A percentile compares a stretch with the other conserved stretches of the same genome.
phyloP scores from a whole-genome alignment of 208 protist species.

The Trypanosoma rangeli region DNA sequence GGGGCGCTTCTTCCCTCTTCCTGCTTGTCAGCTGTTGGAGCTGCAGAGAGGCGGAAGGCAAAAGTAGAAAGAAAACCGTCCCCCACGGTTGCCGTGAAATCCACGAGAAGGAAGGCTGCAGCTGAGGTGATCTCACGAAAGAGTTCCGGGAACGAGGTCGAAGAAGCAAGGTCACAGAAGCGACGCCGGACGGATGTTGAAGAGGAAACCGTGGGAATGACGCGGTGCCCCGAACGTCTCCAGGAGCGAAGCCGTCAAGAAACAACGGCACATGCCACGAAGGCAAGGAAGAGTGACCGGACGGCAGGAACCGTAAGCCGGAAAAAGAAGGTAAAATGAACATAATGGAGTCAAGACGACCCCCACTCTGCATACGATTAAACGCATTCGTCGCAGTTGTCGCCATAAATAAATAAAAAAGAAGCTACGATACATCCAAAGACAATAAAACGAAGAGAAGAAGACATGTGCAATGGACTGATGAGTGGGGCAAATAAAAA shows the following conservation, averaged over 20 bases:
- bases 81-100: neutral
- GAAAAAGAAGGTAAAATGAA: constrained; percentile 14
- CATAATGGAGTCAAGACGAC: neutral
- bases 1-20: constrained; percentile 58
- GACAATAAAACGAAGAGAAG: neutral
- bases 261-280: neutral
- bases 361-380: constrained; percentile 10
- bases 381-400: neutral
- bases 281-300: neutral
- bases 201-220: neutral
- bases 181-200: neutral
- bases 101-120: constrained; percentile 9
- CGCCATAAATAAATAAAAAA: constrained; percentile 1
- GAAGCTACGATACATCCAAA: constrained; percentile 6
- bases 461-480: neutral
- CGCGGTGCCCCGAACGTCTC: neutral
- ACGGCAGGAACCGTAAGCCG: neutral
- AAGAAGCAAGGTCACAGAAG: constrained; percentile 1
- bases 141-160: neutral
- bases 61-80: constrained; percentile 2
- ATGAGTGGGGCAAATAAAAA: neutral
- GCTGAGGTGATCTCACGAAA: constrained; percentile 6
- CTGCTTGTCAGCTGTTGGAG: neutral
- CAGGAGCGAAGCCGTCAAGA: neutral
- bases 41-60: neutral